Evolutionary conservation across 2,329 filamentous ascomycete genomes (phyloP), one percentile per base, ranked within the genome.

Genomic region (Exophiala mesophila): DNA sequence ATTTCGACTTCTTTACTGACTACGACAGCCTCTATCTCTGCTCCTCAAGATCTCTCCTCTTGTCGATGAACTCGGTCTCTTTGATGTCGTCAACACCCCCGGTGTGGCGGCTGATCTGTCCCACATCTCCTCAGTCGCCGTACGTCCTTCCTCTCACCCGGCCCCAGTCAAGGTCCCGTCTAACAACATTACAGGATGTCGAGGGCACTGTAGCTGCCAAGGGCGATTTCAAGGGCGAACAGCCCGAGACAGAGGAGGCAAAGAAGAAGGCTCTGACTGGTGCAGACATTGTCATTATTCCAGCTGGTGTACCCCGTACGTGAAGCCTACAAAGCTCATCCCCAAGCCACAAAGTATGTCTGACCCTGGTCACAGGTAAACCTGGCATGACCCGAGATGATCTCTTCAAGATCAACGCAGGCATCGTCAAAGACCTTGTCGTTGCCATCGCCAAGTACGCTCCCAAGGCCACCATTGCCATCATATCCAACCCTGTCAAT

Each of bases 401-500:
- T 65, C 86, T 98, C 47, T 98, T 98, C 85, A 96, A 96, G 74
- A 95, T 96, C 77, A 98, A 98, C 68, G 92, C 92, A 49, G 87
- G 89, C 60, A 98, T 98, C 63, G 92, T 98, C 63, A 88, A 92
- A 72, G 88, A 87, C 58, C 78, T 98, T 56, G 83, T 94, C 59
- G 85, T 94, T 75, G 82, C 85, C 39, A 80, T 88, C 59, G 88
- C 90, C 58, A 82, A 96, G 65, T 80, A 84, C 62, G 83, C 82
- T 65, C 92, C 92, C 64, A 94, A 96, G 67, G 92, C 92, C 42
- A 95, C 83, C 72, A 81, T 95, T 65, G 82, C 97, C 55, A 82
- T 98, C 74, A 98, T 98, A 70, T 97, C 90, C 62, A 98, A 98
- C 80, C 92, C 92, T 46, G 92, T 98, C 70, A 98, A 98, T 83